These are phyloP conservation scores for Porcisia deanei DNA, from an alignment of 208 protist genomes.

Conservation along the genomic window DNA sequence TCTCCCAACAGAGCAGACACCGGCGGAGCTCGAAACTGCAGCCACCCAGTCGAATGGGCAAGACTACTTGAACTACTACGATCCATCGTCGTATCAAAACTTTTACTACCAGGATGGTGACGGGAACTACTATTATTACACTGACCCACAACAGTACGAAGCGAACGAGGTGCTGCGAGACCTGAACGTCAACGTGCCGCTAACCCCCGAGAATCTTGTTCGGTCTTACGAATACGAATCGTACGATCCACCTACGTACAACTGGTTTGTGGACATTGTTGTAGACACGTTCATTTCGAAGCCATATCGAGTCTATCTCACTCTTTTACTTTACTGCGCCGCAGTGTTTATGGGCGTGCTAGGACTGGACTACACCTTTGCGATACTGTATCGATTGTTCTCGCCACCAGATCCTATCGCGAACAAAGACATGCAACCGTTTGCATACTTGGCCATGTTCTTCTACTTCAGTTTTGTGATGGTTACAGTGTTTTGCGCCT, in stretches of 20 bases:
- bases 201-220: constrained; percentile 41
- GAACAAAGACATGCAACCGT: constrained; percentile 40
- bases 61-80: constrained; percentile 41
- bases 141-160: constrained; percentile 27
- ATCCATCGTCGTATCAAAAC: constrained; percentile 53
- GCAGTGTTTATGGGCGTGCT: constrained; percentile 51
- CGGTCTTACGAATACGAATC: constrained; percentile 75
- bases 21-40: constrained; percentile 24
- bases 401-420: constrained; percentile 35
- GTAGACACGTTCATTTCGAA: constrained; percentile 79
- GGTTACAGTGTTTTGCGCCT: constrained; percentile 54
- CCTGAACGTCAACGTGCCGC: constrained; percentile 19
- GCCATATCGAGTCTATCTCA: constrained; percentile 75
- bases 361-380: constrained; percentile 74
- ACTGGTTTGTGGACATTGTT: constrained; percentile 78
- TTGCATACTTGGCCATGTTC: constrained; percentile 80
- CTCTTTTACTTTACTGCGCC: constrained; percentile 70
- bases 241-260: constrained; percentile 67
- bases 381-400: constrained; percentile 71
- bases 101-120: constrained; percentile 82
- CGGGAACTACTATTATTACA: constrained; percentile 81
- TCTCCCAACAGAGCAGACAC: constrained; percentile 17
- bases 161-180: constrained; percentile 31
- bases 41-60: constrained; percentile 28
- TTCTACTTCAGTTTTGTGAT: constrained; percentile 79